Base-by-base conservation (phyloP, 805 yeast species). In the Ogataea ganodermae region DNA sequence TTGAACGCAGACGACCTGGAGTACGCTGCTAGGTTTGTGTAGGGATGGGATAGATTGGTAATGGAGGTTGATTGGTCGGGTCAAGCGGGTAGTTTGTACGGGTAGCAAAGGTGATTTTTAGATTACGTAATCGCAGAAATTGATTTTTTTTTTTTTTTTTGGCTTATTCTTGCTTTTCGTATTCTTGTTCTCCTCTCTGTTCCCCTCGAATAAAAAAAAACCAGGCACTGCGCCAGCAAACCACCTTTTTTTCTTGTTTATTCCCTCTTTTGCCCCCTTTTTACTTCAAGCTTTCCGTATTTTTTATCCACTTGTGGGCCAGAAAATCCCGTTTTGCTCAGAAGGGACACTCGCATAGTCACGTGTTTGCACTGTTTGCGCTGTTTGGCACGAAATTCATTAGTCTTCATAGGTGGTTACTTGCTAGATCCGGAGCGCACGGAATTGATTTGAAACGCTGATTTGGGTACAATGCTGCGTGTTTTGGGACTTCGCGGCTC, bases 1-100 rank as follows among this genome's bases (percentile, higher is more conserved):
- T 59, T 86, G 33, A 85, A 84, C 58, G 81, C 79, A 1, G 89
- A 86, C 60, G 84, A 83, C 54, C 63, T 86, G 10, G 58, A 63
- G 12, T 52, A 54, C 22, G 65, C 63, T 14, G 22, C 53, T 12
- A 20, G 30, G 23, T 53, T 53, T 40, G 41, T 33, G 31, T 53
- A n/a, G n/a, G n/a, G n/a, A n/a, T n/a, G n/a, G n/a, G n/a, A n/a
- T n/a, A n/a, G n/a, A n/a, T n/a, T n/a, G n/a, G n/a, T n/a, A 30
- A 35, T 3, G n/a, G 27, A 20, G 21, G 35, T 27, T 6, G 10
- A 27, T 14, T 27, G 14, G 14, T 13, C 31, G 24, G 8, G 24
- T 8, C 8, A 22, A 22, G 24, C 24, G 24, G 8, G 24, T 22
- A 6, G 24, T 22, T 6, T 6, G 24, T 22, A 8, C 6, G 8